phyloP scores from a whole-genome alignment of 768 basidiomycete genomes.

The Suillus bovinus region DNA sequence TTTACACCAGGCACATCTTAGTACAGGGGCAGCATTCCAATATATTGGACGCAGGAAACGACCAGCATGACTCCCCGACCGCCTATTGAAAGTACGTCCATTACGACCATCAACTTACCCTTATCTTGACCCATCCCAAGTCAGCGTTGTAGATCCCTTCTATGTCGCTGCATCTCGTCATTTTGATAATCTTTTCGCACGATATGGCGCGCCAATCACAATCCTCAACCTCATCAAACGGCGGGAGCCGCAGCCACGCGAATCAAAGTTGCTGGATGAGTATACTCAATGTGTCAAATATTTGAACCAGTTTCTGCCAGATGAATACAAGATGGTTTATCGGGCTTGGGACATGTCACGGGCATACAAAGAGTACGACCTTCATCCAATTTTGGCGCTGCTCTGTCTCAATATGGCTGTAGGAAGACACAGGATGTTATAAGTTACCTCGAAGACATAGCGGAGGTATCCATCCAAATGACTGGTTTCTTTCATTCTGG shows the following conservation, averaged over 20 bases:
- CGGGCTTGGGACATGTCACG: slow-evolving; percentile 96
- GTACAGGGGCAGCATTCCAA: slow-evolving; percentile 94
- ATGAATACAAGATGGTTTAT: slow-evolving; percentile 84
- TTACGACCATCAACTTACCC: not conserved
- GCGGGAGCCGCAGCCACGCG: slow-evolving; percentile 74
- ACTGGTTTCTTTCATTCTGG: slow-evolving; percentile 97
- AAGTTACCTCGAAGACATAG: slow-evolving; percentile 90
- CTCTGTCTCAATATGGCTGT: not conserved
- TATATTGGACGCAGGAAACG: slow-evolving; percentile 96
- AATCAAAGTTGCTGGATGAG: slow-evolving; percentile 87
- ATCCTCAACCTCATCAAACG: slow-evolving; percentile 95
- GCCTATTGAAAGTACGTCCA: slow-evolving; percentile 85
- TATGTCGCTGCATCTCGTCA: slow-evolving; percentile 91
- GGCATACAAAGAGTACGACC: slow-evolving; percentile 86
- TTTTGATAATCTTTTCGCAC: slow-evolving; percentile 86
- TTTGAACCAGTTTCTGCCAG: slow-evolving; percentile 93
- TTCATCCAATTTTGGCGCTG: slow-evolving; percentile 10
- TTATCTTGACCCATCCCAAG: slow-evolving; percentile 39
- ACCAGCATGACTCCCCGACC: slow-evolving; percentile 90
- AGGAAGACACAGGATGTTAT: slow-evolving; percentile 97
- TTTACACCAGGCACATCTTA: slow-evolving; percentile 26
- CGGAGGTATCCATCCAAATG: slow-evolving; percentile 88
- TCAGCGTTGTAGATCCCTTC: slow-evolving; percentile 93
- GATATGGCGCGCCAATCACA: slow-evolving; percentile 88
- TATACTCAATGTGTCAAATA: slow-evolving; percentile 92